A percentile compares a stretch with the other conserved stretches of the same genome.
Evolutionary conservation across 345 rosid genomes (phyloP).

Genomic region (Draba incana): DNA sequence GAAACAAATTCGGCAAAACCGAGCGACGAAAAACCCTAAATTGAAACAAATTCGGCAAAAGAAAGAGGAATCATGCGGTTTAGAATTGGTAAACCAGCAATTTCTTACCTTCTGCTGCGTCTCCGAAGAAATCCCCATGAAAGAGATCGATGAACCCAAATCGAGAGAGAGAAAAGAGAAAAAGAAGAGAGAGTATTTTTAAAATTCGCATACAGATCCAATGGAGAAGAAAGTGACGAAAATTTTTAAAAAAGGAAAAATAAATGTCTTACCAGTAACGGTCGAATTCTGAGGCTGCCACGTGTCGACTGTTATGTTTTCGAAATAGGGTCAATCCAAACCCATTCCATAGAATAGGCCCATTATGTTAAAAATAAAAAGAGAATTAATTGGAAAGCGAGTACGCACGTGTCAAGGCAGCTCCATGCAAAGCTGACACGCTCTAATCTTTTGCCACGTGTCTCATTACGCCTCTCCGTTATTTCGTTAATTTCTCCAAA

Average conservation of each 20-base stretch:
- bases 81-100: slow-evolving; percentile 4
- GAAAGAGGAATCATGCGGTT: slow-evolving; percentile 12
- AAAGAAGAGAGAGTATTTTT: neutral
- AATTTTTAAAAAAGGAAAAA: neutral
- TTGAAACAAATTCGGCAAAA: neutral
- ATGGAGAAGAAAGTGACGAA: neutral
- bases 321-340: no score
- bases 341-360: no score
- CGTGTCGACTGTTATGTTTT: slow-evolving; percentile 38
- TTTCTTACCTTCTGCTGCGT: slow-evolving; percentile 53
- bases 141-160: slow-evolving; percentile 31
- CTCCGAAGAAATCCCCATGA: slow-evolving; percentile 76
- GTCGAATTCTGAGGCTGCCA: slow-evolving; percentile 57
- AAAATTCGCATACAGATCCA: neutral
- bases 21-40: neutral
- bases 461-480: neutral
- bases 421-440: no score
- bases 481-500: neutral
- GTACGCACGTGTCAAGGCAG: no score
- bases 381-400: no score
- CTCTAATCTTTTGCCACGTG: neutral
- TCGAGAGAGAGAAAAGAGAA: slow-evolving; percentile 16
- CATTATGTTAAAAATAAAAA: no score
- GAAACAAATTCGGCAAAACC: no score
- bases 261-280: slow-evolving; percentile 52